Percentiles rank a stretch among this genome's conserved stretches.
These are phyloP conservation scores for Beverwykella pulmonaria DNA, from an alignment of 495 filamentous ascomycete genomes.

Conservation along the genomic window DNA sequence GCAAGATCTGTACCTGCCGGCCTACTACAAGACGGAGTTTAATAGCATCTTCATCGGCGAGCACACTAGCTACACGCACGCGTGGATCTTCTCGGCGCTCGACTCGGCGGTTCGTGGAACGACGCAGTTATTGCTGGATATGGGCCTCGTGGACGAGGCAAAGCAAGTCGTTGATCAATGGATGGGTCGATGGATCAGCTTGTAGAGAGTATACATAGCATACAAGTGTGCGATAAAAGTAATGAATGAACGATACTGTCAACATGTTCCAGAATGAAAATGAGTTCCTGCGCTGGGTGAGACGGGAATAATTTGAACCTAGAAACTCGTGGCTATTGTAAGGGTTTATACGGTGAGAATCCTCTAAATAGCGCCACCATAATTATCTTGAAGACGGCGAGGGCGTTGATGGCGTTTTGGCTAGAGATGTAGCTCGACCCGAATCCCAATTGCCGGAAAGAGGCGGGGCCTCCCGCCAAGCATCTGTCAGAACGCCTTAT, in stretches of 20 bases:
- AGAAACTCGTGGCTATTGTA: too few species aligned
- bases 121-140: constrained; percentile 65
- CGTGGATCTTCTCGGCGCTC: constrained; percentile 70
- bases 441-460: too few species aligned
- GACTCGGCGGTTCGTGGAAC: constrained; percentile 68
- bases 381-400: too few species aligned
- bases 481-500: too few species aligned
- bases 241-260: background rate
- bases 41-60: constrained; percentile 69
- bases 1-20: constrained; percentile 67
- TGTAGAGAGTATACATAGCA: constrained; percentile 12
- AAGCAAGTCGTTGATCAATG: constrained; percentile 64
- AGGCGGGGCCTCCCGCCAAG: too few species aligned
- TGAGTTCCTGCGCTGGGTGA: too few species aligned
- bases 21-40: constrained; percentile 69
- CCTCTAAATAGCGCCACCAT: too few species aligned
- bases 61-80: constrained; percentile 74
- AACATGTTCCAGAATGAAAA: too few species aligned
- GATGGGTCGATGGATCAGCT: constrained; percentile 67
- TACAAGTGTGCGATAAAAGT: background rate
- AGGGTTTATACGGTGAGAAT: too few species aligned
- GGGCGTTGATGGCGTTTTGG: too few species aligned
- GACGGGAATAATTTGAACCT: too few species aligned
- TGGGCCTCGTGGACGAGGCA: constrained; percentile 71
- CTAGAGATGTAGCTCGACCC: too few species aligned